Percentiles rank a stretch among this genome's conserved stretches.
Conservation (phyloP, 2,329 filamentous ascomycete genomes). For the Penicillium brevicompactum region DNA sequence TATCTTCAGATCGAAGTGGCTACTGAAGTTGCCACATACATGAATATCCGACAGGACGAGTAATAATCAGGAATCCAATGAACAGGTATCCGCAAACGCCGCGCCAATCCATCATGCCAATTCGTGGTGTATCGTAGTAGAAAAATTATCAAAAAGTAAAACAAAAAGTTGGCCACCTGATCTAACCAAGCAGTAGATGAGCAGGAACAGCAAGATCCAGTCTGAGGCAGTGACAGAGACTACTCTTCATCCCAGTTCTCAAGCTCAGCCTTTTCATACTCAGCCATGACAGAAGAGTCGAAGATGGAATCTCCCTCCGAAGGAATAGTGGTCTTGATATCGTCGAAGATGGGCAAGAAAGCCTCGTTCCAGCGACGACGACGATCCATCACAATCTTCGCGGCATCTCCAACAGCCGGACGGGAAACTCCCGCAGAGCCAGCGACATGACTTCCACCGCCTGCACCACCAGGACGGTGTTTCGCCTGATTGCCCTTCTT, state of each 20-base stretch:
- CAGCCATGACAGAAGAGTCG: slow-evolving; percentile 69
- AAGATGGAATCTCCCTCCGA: slow-evolving; percentile 72
- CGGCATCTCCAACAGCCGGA: slow-evolving; percentile 81
- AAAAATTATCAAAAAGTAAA: slow-evolving; percentile 3
- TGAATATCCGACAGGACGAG: not conserved
- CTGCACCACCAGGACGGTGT: slow-evolving; percentile 64
- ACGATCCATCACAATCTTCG: slow-evolving; percentile 89
- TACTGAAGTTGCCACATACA: not conserved
- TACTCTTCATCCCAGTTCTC: slow-evolving; percentile 81
- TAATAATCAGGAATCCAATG: not conserved
- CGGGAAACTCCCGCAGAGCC: slow-evolving; percentile 47
- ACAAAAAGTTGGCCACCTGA: not conserved
- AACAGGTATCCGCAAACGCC: slow-evolving; percentile 20
- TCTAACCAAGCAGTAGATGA: not conserved
- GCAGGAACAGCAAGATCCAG: not conserved
- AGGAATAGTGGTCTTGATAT: slow-evolving; percentile 76
- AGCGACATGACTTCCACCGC: slow-evolving; percentile 65
- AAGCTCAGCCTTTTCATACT: slow-evolving; percentile 72
- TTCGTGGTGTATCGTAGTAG: slow-evolving; percentile 18
- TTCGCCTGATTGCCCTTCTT: slow-evolving; percentile 77
- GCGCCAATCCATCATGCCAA: slow-evolving; percentile 19
- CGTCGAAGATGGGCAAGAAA: slow-evolving; percentile 87
- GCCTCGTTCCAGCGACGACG: slow-evolving; percentile 85
- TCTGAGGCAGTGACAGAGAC: not conserved
- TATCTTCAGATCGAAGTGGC: not conserved